A percentile compares a stretch with the other conserved stretches of the same genome.
phyloP scores from a whole-genome alignment of 2,329 filamentous ascomycete species.

The Ophiocordyceps camponoti-rufipedis region DNA sequence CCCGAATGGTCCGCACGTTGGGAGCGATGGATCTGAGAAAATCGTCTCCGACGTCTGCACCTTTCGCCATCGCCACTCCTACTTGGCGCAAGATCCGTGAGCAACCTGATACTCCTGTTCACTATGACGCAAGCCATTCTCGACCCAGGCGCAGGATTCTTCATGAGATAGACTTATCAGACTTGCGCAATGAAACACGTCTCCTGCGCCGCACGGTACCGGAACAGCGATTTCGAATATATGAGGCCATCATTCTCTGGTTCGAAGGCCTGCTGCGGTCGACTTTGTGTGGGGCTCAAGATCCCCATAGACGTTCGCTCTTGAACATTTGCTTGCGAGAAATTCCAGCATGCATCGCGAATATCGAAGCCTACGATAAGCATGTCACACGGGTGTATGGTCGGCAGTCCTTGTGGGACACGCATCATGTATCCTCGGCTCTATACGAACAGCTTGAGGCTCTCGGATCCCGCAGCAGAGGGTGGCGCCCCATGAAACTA shows the following conservation, averaged over 20 bases:
- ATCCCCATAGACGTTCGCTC: conserved; percentile 13
- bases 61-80: conserved; percentile 12
- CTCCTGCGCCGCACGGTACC: conserved; percentile 7
- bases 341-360: conserved; percentile 10
- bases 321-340: conserved; percentile 18
- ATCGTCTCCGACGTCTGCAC: conserved; percentile 8
- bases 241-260: conserved; percentile 15
- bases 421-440: conserved; percentile 10
- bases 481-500: conserved; percentile 16
- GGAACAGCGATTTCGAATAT: conserved; percentile 11
- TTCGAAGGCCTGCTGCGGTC: conserved; percentile 11
- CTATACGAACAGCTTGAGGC: conserved; percentile 17
- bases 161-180: conserved; percentile 1
- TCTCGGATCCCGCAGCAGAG: conserved; percentile 9
- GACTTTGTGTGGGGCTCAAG: conserved; percentile 7
- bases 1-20: conserved; percentile 10
- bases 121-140: not conserved
- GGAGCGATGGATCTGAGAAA: conserved; percentile 11
- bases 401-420: conserved; percentile 9
- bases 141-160: not conserved
- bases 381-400: conserved; percentile 7
- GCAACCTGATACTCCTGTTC: conserved; percentile 2
- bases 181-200: conserved; percentile 7
- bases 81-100: conserved; percentile 10
- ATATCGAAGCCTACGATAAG: conserved; percentile 16